Evolutionary conservation across 495 filamentous ascomycete species (phyloP).

Genomic region (Parachaetomium inaequale): DNA sequence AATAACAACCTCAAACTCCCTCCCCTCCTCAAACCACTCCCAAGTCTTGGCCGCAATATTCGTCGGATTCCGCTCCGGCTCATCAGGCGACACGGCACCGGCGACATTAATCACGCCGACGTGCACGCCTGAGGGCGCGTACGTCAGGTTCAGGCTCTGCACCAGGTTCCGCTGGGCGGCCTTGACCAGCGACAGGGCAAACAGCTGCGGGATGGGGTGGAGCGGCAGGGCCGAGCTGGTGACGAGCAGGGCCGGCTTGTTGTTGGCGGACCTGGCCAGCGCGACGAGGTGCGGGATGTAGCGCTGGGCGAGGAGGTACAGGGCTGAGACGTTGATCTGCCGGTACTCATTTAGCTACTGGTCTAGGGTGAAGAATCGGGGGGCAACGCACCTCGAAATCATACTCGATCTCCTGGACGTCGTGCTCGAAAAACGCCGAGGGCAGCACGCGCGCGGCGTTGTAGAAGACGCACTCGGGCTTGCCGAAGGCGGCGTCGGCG

Average conservation of each 20-base stretch:
- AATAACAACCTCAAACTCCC: conserved; percentile 26
- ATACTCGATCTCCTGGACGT: conserved; percentile 36
- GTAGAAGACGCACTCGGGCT: conserved; percentile 37
- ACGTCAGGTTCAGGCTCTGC: conserved; percentile 31
- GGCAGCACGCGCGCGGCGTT: conserved; percentile 40
- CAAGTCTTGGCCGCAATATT: conserved; percentile 40
- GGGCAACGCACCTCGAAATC: conserved; percentile 35
- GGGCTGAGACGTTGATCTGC: conserved; percentile 38
- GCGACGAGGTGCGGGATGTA: conserved; percentile 33
- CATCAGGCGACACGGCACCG: conserved; percentile 32
- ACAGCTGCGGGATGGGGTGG: conserved; percentile 36
- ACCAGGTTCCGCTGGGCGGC: conserved; percentile 42
- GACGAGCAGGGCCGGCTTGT: conserved; percentile 37
- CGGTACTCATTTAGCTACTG: not conserved
- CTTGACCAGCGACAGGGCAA: conserved; percentile 42
- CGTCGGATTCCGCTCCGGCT: conserved; percentile 33
- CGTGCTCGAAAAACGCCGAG: conserved; percentile 27
- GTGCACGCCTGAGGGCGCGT: conserved; percentile 35
- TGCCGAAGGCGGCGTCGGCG: conserved; percentile 30
- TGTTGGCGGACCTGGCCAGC: conserved; percentile 23
- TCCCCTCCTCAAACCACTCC: conserved; percentile 35
- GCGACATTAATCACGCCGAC: conserved; percentile 38
- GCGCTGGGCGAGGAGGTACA: conserved; percentile 35
- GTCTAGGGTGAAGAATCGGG: not conserved
- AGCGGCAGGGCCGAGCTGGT: conserved; percentile 36